Conservation (phyloP, 768 basidiomycete species). For the Amanita exitialis region DNA sequence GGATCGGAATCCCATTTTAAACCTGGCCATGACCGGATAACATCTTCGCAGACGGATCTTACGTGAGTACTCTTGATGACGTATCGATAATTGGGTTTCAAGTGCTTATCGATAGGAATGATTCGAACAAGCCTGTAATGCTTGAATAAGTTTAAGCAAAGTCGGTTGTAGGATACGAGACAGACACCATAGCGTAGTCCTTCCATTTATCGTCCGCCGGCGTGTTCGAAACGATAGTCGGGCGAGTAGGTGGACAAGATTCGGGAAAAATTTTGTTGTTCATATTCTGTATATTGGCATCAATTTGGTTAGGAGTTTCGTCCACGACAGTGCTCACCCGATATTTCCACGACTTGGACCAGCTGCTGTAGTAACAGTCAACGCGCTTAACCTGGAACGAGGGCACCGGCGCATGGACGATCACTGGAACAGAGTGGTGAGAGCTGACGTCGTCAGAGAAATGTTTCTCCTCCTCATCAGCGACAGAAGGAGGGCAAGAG, state of each 20-base stretch:
- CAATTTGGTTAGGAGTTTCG: not conserved
- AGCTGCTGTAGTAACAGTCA: conserved; percentile 48
- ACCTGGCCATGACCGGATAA: conserved; percentile 48
- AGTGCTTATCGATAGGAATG: conserved; percentile 27
- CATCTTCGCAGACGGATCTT: conserved; percentile 45
- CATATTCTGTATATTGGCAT: conserved; percentile 28
- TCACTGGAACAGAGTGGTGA: conserved; percentile 16
- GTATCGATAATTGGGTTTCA: conserved; percentile 37
- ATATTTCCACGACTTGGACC: conserved; percentile 51
- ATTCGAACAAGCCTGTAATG: conserved; percentile 39
- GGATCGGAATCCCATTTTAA: conserved; percentile 54
- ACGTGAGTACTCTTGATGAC: conserved; percentile 52
- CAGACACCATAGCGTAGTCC: conserved; percentile 45
- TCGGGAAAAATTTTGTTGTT: conserved; percentile 44
- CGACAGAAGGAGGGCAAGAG: not conserved
- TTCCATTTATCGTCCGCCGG: conserved; percentile 44
- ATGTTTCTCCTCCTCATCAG: not conserved
- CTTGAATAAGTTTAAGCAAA: not conserved
- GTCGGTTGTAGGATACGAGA: not conserved
- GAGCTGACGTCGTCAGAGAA: conserved; percentile 1
- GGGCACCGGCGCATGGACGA: conserved; percentile 26
- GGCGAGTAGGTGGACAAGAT: conserved; percentile 21
- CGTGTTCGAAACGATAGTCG: conserved; percentile 18
- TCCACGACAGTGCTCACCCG: conserved; percentile 18
- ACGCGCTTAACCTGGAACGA: conserved; percentile 51